phyloP scores from a whole-genome alignment of 306 rosid genomes.

The Inga laurina region DNA sequence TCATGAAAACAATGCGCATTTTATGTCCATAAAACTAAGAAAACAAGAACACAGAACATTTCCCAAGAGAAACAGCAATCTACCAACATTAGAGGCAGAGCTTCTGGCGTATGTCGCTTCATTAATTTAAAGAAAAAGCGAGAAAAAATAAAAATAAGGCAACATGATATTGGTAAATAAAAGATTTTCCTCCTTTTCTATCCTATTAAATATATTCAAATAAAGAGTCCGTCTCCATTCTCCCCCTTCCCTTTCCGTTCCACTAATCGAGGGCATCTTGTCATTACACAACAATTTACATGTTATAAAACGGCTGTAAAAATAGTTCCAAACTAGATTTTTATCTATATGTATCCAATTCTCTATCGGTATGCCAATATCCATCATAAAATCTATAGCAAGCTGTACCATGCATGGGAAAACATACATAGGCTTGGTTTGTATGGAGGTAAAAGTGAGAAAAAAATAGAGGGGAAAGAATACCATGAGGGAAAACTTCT shows the following conservation, averaged over 20 bases:
- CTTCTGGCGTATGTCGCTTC: not conserved
- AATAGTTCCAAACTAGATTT: not conserved
- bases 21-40: not conserved
- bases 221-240: not conserved
- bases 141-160: not conserved
- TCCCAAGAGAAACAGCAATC: not conserved
- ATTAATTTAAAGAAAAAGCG: too few relatives aligned
- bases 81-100: not conserved
- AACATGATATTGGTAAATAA: not conserved
- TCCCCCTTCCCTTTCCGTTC: not conserved
- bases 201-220: not conserved
- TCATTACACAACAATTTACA: not conserved
- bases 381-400: too few relatives aligned
- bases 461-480: too few relatives aligned
- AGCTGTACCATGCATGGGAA: too few relatives aligned
- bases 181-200: not conserved
- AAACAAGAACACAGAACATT: not conserved
- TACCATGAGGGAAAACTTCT: too few relatives aligned
- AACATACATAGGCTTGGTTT: too few relatives aligned
- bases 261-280: not conserved
- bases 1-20: slow-evolving; percentile 2
- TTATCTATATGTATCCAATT: not conserved
- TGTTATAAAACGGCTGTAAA: not conserved
- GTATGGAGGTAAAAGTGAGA: too few relatives aligned
- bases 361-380: not conserved